These are phyloP conservation scores for Diddensiella caesifluorescens DNA, from an alignment of 805 yeast species.

Conservation along the genomic window DNA sequence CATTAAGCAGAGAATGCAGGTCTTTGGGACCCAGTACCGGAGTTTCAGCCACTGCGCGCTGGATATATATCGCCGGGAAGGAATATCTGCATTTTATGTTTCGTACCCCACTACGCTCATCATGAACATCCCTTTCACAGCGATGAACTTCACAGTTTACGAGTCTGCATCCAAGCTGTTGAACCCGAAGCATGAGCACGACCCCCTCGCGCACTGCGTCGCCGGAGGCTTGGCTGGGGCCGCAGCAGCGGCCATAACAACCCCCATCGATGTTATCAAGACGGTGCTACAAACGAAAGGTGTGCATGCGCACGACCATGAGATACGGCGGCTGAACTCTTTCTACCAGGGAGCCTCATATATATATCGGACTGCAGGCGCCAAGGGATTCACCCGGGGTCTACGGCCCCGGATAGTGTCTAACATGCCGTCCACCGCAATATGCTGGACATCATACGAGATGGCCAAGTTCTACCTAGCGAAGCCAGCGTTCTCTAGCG, in stretches of 20 bases:
- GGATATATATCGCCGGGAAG: constrained; percentile 34
- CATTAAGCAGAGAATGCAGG: constrained; percentile 91
- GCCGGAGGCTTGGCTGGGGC: constrained; percentile 96
- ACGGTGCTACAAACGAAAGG: constrained; percentile 81
- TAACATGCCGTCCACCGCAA: constrained; percentile 93
- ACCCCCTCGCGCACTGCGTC: constrained; percentile 87
- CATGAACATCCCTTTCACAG: constrained; percentile 92
- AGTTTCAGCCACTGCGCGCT: constrained; percentile 25
- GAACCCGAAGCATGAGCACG: constrained; percentile 70
- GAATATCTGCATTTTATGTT: constrained; percentile 72
- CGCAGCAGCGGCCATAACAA: constrained; percentile 88
- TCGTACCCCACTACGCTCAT: constrained; percentile 91
- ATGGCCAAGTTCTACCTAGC: constrained; percentile 76
- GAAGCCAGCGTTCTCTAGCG: constrained; percentile 4
- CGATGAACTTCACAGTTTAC: constrained; percentile 87
- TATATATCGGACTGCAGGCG: constrained; percentile 42
- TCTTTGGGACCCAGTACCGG: constrained; percentile 27
- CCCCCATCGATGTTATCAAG: constrained; percentile 91
- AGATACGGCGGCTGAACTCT: constrained; percentile 55
- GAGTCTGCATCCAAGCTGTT: constrained; percentile 73
- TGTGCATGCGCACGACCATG: constrained; percentile 22
- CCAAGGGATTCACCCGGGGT: constrained; percentile 74
- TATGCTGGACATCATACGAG: constrained; percentile 96
- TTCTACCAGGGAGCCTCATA: constrained; percentile 65
- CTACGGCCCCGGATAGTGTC: constrained; percentile 85